phyloP scores from a whole-genome alignment of 495 filamentous ascomycete genomes.

The Mytilinidion resinicola region DNA sequence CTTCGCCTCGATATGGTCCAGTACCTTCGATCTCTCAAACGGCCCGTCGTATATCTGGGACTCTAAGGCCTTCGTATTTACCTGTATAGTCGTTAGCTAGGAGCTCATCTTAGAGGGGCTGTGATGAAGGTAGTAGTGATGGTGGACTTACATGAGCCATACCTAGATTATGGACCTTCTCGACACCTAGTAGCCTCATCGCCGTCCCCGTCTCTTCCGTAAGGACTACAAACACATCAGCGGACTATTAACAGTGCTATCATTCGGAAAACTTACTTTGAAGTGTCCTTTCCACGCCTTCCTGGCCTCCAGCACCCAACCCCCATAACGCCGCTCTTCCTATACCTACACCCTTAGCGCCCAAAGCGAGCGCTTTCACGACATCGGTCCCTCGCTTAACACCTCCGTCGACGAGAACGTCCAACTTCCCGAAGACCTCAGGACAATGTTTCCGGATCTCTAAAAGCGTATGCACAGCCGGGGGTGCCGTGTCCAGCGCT shows the following conservation, averaged over 20 bases:
- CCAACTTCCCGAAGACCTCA: constrained; percentile 71
- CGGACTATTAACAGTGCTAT: background rate
- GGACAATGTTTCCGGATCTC: constrained; percentile 91
- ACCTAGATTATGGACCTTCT: constrained; percentile 65
- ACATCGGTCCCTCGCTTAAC: constrained; percentile 84
- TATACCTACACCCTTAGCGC: constrained; percentile 83
- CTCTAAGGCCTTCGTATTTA: no score
- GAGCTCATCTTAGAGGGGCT: no score
- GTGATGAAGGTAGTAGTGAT: no score
- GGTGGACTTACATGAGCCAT: constrained; percentile 58
- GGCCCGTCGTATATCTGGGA: no score
- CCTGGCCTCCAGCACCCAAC: constrained; percentile 73
- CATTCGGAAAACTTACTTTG: constrained; percentile 56
- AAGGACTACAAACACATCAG: constrained; percentile 52
- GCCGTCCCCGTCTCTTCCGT: constrained; percentile 76
- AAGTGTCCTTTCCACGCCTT: constrained; percentile 77
- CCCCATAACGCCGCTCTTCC: constrained; percentile 79
- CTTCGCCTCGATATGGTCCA: no score
- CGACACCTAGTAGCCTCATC: constrained; percentile 79
- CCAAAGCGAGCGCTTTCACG: constrained; percentile 83
- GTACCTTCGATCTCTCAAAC: no score
- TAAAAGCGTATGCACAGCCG: constrained; percentile 76
- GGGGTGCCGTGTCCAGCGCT: constrained; percentile 82
- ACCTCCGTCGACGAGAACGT: constrained; percentile 87
- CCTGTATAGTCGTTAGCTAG: no score